Evolutionary conservation across 2,329 filamentous ascomycete species (phyloP), one percentile per base, ranked within the genome.

Genomic region (Lasiodiplodia hormozganensis): DNA sequence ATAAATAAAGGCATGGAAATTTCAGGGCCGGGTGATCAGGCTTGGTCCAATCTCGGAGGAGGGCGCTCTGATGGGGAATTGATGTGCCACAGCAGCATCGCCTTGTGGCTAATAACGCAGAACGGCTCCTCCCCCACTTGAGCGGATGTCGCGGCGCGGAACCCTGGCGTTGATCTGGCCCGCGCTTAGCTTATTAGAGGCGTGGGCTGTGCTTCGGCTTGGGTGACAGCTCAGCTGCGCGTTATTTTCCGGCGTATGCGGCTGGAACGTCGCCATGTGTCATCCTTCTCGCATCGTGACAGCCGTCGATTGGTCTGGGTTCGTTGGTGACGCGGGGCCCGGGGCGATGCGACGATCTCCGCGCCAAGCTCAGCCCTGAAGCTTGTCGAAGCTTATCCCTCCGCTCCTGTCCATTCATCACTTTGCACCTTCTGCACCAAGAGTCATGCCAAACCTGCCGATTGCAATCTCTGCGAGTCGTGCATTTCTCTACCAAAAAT

Each of bases 341-440:
- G 12, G 14, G 11, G 31, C 14, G 25, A 62, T 25, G 51, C 34
- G 43, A 36, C 23, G 40, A 51, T 62, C 58, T 36, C 28, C 28
- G 16, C 23, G 62, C 62, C 62, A 65, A 65, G 62, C 51, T 23
- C 28, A 23, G 49, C 49, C 49, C 62, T 56, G 23, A 56, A 56
- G 51, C 62, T 65, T 65, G 47, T 31, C 51, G 34, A 56, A 56
- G 62, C 62, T 65, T 65, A 23, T 67, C 21, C 62, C 25, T 21
- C 43, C 8, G 6, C n/a, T 16, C 18, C 28, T 34, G 52, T 16
- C 31, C 16, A 28, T n/a, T 36, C 31, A 28, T 8, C 10, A 18
- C 53, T 56, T 36, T 25, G 18, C 28, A 6, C 28, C 28, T 28
- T 28, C 28, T 28, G 28, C 28, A 28, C 28, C 28, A 28, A 28